These are phyloP conservation scores for Wickerhamiella parazyma DNA, from an alignment of 805 yeast genomes.

Conservation along the genomic window DNA sequence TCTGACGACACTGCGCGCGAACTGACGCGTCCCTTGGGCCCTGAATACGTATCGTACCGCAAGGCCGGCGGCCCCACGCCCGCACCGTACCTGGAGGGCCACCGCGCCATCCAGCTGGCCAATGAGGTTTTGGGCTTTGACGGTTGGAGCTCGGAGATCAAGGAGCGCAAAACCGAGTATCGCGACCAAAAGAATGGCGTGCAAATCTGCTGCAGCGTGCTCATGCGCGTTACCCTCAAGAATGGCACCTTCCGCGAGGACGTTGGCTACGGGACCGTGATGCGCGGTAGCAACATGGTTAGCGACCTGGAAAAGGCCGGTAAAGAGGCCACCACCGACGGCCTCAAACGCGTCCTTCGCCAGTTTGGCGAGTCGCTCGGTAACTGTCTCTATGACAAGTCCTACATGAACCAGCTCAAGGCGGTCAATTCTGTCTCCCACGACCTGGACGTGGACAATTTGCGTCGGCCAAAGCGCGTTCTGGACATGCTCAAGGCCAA, in stretches of 20 bases:
- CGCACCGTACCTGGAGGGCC: conserved; percentile 59
- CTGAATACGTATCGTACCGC: conserved; percentile 33
- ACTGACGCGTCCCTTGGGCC: conserved; percentile 23
- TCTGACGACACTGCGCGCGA: conserved; percentile 11
- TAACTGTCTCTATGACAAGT: conserved; percentile 45
- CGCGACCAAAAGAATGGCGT: conserved; percentile 17
- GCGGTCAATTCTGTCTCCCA: conserved; percentile 24
- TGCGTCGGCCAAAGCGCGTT: conserved; percentile 16
- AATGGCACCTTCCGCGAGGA: conserved; percentile 66
- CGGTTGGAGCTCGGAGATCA: conserved; percentile 62
- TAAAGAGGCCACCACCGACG: conserved; percentile 69
- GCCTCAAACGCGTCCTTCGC: conserved; percentile 51
- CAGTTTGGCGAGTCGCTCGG: conserved; percentile 57
- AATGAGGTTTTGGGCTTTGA: conserved; percentile 67
- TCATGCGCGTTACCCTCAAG: conserved; percentile 47
- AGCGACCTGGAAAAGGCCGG: conserved; percentile 64
- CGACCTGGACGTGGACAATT: conserved; percentile 14
- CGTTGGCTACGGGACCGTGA: conserved; percentile 44
- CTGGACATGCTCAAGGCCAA: not conserved
- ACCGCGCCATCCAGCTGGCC: conserved; percentile 58
- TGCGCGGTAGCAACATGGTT: conserved; percentile 34
- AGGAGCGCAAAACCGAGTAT: conserved; percentile 43
- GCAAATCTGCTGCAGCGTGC: conserved; percentile 25
- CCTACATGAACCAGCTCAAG: conserved; percentile 35
- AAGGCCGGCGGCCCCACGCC: conserved; percentile 32